Percentiles rank a stretch among this genome's conserved stretches.
These are phyloP conservation scores for Scenedesmus sp. DNA, from an alignment of 163 green algal genomes.

Conservation along the genomic window DNA sequence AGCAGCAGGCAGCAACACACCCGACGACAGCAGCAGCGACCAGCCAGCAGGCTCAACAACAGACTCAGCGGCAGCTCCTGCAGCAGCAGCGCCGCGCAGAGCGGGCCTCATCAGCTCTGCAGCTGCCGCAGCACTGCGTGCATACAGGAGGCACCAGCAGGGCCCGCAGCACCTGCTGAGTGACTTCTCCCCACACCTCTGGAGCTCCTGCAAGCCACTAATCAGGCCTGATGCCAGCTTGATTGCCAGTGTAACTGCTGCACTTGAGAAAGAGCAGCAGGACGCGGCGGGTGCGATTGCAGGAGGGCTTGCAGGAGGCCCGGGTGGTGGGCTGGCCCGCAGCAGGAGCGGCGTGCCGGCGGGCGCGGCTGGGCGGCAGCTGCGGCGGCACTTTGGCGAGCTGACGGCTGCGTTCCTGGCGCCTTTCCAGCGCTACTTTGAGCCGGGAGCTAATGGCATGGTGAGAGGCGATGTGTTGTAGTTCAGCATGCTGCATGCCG, in stretches of 20 bases:
- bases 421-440: conserved; percentile 60
- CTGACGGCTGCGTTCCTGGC: conserved; percentile 58
- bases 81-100: background rate
- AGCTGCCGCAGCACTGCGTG: conserved; percentile 30
- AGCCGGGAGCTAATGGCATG: conserved; percentile 30
- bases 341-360: background rate
- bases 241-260: background rate
- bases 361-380: background rate
- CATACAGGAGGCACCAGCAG: conserved; percentile 22
- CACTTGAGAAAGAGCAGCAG: background rate
- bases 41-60: background rate
- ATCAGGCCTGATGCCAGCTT: background rate
- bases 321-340: background rate
- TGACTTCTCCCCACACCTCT: conserved; percentile 38
- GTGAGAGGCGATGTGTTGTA: background rate
- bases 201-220: background rate
- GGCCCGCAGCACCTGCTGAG: conserved; percentile 36
- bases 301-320: background rate
- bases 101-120: conserved; percentile 6
- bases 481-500: background rate
- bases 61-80: conserved; percentile 14
- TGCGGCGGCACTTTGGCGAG: conserved; percentile 58
- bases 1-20: background rate
- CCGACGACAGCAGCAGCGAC: background rate
- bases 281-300: background rate